These are phyloP conservation scores for Zoysia matrella DNA, from an alignment of 202 grass and related monocot species.

Conservation along the genomic window DNA sequence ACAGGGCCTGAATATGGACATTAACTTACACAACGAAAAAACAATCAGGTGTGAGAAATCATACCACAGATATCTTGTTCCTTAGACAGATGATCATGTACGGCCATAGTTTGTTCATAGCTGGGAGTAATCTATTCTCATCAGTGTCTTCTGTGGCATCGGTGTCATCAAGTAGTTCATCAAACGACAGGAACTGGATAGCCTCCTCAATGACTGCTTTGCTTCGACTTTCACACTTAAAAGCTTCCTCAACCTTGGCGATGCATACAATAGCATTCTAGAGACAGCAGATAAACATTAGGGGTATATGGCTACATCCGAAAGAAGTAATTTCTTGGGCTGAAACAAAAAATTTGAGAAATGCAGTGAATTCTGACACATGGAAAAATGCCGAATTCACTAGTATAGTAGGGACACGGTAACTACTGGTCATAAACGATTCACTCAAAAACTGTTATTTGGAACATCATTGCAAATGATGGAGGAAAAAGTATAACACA, in stretches of 20 bases:
- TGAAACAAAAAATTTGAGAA: constrained; percentile 19
- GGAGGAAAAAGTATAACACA: constrained; percentile 39
- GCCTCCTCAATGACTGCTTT: constrained; percentile 74
- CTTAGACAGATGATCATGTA: constrained; percentile 88
- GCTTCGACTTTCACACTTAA: constrained; percentile 76
- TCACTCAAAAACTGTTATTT: background rate
- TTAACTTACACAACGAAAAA: background rate
- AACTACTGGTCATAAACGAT: background rate
- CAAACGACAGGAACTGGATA: constrained; percentile 72
- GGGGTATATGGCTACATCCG: constrained; percentile 10
- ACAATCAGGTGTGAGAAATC: constrained; percentile 33
- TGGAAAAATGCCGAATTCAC: background rate
- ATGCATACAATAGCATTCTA: constrained; percentile 74
- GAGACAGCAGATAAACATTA: constrained; percentile 11
- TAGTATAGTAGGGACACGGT: background rate
- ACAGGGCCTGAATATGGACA: too few relatives aligned
- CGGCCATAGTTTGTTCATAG: constrained; percentile 97
- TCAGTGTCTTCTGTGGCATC: constrained; percentile 69
- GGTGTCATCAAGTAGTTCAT: constrained; percentile 62
- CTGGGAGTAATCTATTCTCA: constrained; percentile 90
- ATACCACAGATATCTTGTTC: constrained; percentile 91
- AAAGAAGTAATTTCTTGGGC: constrained; percentile 12
- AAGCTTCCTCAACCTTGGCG: constrained; percentile 85
- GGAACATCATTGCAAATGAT: constrained; percentile 26
- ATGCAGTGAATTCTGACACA: background rate